phyloP scores from a whole-genome alignment of 1,284 basidiomycete species.

The Apiotrichum domesticum region DNA sequence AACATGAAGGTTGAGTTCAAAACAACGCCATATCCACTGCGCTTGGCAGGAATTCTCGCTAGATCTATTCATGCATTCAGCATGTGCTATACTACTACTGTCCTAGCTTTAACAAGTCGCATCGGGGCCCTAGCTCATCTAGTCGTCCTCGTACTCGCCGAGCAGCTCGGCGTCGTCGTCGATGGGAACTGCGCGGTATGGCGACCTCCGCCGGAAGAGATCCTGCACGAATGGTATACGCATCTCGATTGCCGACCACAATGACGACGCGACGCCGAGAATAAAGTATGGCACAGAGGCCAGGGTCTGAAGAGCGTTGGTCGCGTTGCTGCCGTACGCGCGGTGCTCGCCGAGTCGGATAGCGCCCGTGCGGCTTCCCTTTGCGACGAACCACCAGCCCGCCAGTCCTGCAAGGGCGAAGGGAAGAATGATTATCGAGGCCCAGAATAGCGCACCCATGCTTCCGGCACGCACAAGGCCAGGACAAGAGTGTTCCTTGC shows the following conservation, averaged over 20 bases:
- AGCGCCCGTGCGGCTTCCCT: conserved; percentile 52
- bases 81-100: not conserved
- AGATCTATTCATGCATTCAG: conserved; percentile 1
- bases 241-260: conserved; percentile 53
- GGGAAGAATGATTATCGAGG: conserved; percentile 62
- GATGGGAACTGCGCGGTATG: conserved; percentile 74
- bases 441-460: conserved; percentile 75
- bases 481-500: conserved; percentile 66
- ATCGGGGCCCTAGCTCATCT: not conserved
- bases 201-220: conserved; percentile 51
- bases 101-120: too few species aligned
- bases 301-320: conserved; percentile 60
- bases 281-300: conserved; percentile 83
- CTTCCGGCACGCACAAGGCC: conserved; percentile 54
- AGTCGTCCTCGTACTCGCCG: conserved; percentile 31
- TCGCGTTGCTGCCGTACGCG: conserved; percentile 47
- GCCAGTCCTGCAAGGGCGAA: conserved; percentile 65
- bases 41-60: not conserved
- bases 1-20: not conserved
- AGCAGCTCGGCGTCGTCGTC: conserved; percentile 65
- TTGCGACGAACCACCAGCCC: conserved; percentile 71
- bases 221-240: conserved; percentile 42
- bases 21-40: not conserved
- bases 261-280: conserved; percentile 66
- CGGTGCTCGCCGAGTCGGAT: conserved; percentile 64